Percentiles rank a stretch among this genome's conserved stretches.
These are phyloP conservation scores for Phragmites australis DNA, from an alignment of 176 grass and related monocot genomes.

Conservation along the genomic window DNA sequence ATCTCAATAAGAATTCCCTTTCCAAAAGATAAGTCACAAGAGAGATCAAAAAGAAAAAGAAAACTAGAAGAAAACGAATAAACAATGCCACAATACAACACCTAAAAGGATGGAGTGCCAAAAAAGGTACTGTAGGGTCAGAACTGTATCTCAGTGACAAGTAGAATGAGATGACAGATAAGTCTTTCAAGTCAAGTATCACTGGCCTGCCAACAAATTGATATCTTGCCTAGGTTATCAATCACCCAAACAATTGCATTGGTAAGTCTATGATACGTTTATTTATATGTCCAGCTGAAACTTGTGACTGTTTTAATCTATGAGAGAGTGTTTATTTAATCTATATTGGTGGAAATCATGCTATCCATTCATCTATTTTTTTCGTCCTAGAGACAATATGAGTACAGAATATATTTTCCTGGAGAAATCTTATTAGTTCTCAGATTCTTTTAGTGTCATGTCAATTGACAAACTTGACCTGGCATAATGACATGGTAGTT, in stretches of 20 bases:
- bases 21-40: not conserved
- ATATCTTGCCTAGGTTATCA: not conserved
- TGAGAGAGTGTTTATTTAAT: not conserved
- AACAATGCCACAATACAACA: not conserved
- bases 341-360: not conserved
- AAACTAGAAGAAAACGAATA: not conserved
- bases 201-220: not conserved
- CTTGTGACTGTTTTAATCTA: not conserved
- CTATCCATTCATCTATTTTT: not conserved
- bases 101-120: not conserved
- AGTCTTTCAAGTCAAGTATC: not conserved
- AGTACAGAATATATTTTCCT: not conserved
- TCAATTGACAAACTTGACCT: not conserved
- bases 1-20: not conserved
- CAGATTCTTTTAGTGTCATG: conserved; percentile 1
- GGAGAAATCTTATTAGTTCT: conserved; percentile 15
- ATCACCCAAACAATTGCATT: not conserved
- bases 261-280: not conserved
- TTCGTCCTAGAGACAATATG: not conserved
- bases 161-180: not conserved
- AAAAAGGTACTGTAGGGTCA: conserved; percentile 2
- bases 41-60: not conserved
- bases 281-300: not conserved
- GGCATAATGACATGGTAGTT: not conserved
- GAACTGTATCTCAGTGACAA: not conserved